Conservation (phyloP, 441 rosid genomes). For the Erodium chrysanthum region DNA sequence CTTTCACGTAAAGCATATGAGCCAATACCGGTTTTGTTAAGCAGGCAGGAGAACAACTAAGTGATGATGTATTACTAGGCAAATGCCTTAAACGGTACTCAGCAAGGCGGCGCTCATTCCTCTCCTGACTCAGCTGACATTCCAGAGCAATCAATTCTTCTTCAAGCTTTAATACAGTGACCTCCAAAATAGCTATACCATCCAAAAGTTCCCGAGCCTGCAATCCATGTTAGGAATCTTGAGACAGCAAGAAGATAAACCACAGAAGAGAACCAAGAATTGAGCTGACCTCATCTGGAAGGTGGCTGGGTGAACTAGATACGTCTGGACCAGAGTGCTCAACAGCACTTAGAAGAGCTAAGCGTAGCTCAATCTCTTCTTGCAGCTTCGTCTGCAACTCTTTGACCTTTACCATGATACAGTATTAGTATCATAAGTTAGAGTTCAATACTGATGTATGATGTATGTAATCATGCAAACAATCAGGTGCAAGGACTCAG, state of each 20-base stretch:
- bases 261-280: conserved; percentile 11
- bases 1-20: not conserved
- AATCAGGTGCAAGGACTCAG: not conserved
- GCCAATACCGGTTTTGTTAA: conserved; percentile 35
- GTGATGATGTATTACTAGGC: conserved; percentile 27
- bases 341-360: conserved; percentile 55
- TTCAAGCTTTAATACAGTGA: conserved; percentile 71
- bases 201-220: conserved; percentile 77
- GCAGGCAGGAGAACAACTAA: conserved; percentile 25
- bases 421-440: not conserved
- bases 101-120: conserved; percentile 59
- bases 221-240: conserved; percentile 16
- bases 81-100: conserved; percentile 50
- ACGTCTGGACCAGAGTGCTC: conserved; percentile 45
- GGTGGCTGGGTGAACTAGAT: conserved; percentile 44
- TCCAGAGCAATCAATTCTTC: conserved; percentile 59
- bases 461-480: not conserved
- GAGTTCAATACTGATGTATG: not conserved
- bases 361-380: conserved; percentile 58
- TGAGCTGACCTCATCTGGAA: conserved; percentile 56
- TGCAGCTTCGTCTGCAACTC: conserved; percentile 61
- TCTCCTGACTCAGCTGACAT: conserved; percentile 72
- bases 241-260: conserved; percentile 16
- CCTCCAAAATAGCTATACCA: conserved; percentile 60
- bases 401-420: conserved; percentile 46